Evolutionary conservation across 768 basidiomycete genomes (phyloP), one percentile per base, ranked within the genome.

Genomic region (Tulasnella sp.): DNA sequence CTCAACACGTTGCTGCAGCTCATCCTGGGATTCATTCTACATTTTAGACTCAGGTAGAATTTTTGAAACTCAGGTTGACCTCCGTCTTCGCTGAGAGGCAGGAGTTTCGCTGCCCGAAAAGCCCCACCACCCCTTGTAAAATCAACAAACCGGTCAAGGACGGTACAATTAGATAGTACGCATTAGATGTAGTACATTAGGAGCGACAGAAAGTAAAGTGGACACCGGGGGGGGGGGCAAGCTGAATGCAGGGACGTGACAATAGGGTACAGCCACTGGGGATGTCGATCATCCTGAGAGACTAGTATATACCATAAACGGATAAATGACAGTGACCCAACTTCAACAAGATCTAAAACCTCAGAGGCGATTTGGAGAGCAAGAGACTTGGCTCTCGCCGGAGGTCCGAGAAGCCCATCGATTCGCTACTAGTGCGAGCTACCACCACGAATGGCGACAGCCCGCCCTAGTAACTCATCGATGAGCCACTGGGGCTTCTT

Each of bases 371-470:
- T 9, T 32, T 22, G 32, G 52, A 59, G 52, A 59, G 16, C 22
- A 59, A 59, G 26, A 59, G 26, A 29, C 19, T n/a, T n/a, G n/a
- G 29, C 69, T 32, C 69, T n/a, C 32, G 35, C 69, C 7, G 29
- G 34, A 11, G 3, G 69, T 7, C 69, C 44, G 35, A 70, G 69
- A 70, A 62, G 69, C 42, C 19, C 44, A 34, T 59, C 35, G 69
- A 29, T 34, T 35, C 52, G 69, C 69, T 70, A 70, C 69, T 70
- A 70, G 40, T 47, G 47, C 69, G 35, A 65, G 64, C 42, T 17
- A n/a, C 34, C 41, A 44, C 44, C 26, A 70, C 37, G 22, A n/a
- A 19, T 29, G 44, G n/a, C 9, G 47, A 70, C 69, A 44, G n/a
- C 41, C 42, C 34, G 52, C 19, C 26, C 41, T 52, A 36, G 69